Evolutionary conservation across 768 basidiomycete genomes (phyloP), one percentile per base, ranked within the genome.

Genomic region (Heimioporus sp.): DNA sequence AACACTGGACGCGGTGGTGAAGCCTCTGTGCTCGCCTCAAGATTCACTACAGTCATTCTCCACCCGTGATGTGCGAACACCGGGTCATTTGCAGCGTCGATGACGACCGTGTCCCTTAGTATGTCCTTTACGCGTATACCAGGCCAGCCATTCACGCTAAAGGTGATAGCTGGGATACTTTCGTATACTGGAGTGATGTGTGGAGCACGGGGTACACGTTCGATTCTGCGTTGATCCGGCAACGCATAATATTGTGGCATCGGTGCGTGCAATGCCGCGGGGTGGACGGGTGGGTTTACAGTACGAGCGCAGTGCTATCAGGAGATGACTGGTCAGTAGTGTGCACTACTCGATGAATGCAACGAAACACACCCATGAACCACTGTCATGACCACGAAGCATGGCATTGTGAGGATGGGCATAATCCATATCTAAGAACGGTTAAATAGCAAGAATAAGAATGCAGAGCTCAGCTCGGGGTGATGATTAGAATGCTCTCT

Each of bases 101-200:
- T 35, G 11, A 19, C 28, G 19, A 55, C 35, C 1, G 10, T 53
- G 5, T 47, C 46, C 41, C 32, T 54, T 1, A 49, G 28, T 11
- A 67, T 1, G 31, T 68, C 62, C 48, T 19, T 56, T 0, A 52
- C 46, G 12, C 55, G 53, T 1, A 62, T 58, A 21, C 66, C 66
- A 11, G 57, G 49, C 50, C 58, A 66, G 3, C 60, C 50, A 8
- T 43, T 41, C 0, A 46, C 42, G n/a, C 57, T 57, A 30, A 67
- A 67, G 2, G 47, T 55, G 44, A 68, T 43, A 1, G 46, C 39
- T 4, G 46, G 56, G 19, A 64, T 49, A n/a, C 43, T 56, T 17
- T 66, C 52, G 1, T 21, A 36, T 2, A 46, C 42, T 12, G 62
- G 67, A 34, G 16, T 60, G 9, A 54, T 17, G 2, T 48, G 20